These are phyloP conservation scores for Rhizopogon vulgaris DNA, from an alignment of 768 basidiomycete species.

Conservation along the genomic window DNA sequence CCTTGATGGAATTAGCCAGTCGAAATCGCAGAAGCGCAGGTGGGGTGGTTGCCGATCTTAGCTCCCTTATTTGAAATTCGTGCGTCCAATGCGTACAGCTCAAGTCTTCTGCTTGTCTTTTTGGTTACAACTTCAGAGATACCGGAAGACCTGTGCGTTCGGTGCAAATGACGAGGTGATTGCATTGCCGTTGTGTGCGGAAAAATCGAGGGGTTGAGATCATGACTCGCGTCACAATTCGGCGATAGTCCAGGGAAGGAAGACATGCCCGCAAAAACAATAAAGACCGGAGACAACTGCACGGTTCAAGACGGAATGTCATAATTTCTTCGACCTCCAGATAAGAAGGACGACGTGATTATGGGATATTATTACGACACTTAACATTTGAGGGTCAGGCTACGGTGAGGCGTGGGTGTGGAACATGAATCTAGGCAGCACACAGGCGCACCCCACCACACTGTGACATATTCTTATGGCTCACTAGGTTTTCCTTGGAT, in stretches of 20 bases:
- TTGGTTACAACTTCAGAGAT: neutral
- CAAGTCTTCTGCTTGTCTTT: neutral
- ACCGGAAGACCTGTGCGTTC: neutral
- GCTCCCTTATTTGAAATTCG: neutral
- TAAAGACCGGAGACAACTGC: slow-evolving; percentile 3
- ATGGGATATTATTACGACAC: too few species aligned
- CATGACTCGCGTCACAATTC: neutral
- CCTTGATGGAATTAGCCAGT: neutral
- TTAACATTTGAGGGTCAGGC: neutral
- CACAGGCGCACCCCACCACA: too few species aligned
- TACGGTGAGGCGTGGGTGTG: neutral
- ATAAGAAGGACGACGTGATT: too few species aligned
- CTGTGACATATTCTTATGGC: too few species aligned
- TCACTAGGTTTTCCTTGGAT: neutral
- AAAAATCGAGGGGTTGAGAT: slow-evolving; percentile 1
- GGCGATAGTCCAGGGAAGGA: neutral
- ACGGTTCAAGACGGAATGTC: slow-evolving; percentile 7
- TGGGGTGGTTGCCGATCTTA: neutral
- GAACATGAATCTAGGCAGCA: too few species aligned
- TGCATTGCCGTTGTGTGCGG: neutral
- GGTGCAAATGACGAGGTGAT: neutral
- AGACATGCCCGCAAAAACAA: slow-evolving; percentile 1
- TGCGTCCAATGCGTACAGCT: neutral
- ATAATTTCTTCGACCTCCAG: slow-evolving; percentile 9
- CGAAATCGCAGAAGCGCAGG: neutral